phyloP scores from a whole-genome alignment of 2,329 filamentous ascomycete genomes.

The Xylaria sp. region DNA sequence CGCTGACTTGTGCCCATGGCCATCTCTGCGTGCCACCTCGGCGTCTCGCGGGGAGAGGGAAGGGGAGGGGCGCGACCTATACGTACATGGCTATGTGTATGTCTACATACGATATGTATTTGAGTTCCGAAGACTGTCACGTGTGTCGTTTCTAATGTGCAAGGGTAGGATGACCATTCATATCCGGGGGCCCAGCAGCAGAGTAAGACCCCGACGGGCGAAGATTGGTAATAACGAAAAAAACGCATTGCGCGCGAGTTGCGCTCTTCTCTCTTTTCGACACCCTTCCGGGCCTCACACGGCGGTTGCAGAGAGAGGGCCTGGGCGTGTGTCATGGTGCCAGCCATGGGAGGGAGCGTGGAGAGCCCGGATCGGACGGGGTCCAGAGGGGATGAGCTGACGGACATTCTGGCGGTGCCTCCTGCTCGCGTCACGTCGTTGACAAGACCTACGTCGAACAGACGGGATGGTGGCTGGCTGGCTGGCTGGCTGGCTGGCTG shows the following conservation, averaged over 20 bases:
- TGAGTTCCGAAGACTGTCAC: constrained; percentile 21
- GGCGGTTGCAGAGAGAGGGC: too few species aligned
- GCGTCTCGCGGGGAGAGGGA: background rate
- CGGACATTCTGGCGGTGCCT: too few species aligned
- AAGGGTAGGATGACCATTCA: constrained; percentile 2
- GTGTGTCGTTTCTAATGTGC: constrained; percentile 16
- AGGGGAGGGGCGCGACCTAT: background rate
- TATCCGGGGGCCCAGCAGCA: background rate
- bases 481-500: too few species aligned
- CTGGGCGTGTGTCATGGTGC: too few species aligned
- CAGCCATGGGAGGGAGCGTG: too few species aligned
- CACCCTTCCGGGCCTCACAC: too few species aligned
- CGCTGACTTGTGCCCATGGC: background rate
- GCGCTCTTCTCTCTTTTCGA: too few species aligned
- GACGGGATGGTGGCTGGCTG: background rate
- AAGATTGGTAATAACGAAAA: too few species aligned
- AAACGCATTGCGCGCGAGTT: background rate
- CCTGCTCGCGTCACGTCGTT: too few species aligned
- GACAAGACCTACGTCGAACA: constrained; percentile 14
- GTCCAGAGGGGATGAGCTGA: too few species aligned
- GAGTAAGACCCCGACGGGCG: constrained; percentile 9
- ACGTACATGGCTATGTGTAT: background rate
- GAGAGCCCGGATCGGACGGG: too few species aligned
- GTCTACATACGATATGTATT: background rate
- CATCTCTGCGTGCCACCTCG: background rate